These are phyloP conservation scores for Wickerhamomyces xylosicus DNA, from an alignment of 805 yeast genomes.

Conservation along the genomic window DNA sequence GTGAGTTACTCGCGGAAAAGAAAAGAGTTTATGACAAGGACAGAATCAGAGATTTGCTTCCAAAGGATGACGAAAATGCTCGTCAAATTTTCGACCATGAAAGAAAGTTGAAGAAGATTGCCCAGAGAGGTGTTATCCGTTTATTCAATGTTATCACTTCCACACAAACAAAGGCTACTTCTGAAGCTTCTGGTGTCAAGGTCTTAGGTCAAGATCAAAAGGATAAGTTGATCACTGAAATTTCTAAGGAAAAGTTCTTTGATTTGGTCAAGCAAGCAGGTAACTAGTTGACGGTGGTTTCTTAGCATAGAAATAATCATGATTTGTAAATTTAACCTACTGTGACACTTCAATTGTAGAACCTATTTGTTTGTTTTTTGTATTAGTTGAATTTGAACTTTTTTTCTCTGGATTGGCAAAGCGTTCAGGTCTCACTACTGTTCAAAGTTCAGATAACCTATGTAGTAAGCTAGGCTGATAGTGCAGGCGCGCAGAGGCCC, in stretches of 20 bases:
- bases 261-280: conserved; percentile 82
- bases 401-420: too few species aligned
- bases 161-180: conserved; percentile 56
- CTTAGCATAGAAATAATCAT: too few species aligned
- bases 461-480: too few species aligned
- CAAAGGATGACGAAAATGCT: conserved; percentile 47
- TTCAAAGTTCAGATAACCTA: too few species aligned
- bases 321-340: too few species aligned
- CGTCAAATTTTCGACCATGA: conserved; percentile 58
- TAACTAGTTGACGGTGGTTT: conserved; percentile 22
- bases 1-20: conserved; percentile 61
- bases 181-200: conserved; percentile 38
- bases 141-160: conserved; percentile 76
- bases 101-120: conserved; percentile 61
- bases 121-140: conserved; percentile 81
- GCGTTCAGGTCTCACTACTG: too few species aligned
- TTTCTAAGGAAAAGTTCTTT: conserved; percentile 82
- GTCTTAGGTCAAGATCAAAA: conserved; percentile 31
- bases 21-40: conserved; percentile 54
- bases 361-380: too few species aligned
- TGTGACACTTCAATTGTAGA: too few species aligned
- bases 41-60: conserved; percentile 59
- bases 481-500: too few species aligned
- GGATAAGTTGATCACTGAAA: conserved; percentile 59
- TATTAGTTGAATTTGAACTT: too few species aligned